Percentiles rank a stretch among this genome's conserved stretches.
These are phyloP conservation scores for Dillenia suffruticosa DNA, from an alignment of 164 flowering plant genomes.

Conservation along the genomic window DNA sequence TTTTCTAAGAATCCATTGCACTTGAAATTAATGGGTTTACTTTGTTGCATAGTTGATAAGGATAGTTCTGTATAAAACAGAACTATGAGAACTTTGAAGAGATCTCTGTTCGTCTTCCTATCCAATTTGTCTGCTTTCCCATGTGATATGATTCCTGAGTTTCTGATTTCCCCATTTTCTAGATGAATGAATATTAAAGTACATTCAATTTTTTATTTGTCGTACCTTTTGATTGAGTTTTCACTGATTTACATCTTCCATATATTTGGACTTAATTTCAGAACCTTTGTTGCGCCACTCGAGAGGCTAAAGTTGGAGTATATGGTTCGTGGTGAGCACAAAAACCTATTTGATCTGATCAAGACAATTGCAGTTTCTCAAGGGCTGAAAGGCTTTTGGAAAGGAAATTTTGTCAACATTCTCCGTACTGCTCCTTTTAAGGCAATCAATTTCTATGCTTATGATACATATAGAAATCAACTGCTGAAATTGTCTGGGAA, in stretches of 20 bases:
- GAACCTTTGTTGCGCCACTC: slow-evolving; percentile 89
- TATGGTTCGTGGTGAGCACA: slow-evolving; percentile 87
- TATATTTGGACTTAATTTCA: slow-evolving; percentile 19
- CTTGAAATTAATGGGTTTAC: no score
- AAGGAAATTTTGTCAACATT: slow-evolving; percentile 83
- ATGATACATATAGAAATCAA: slow-evolving; percentile 85
- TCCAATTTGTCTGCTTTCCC: no score
- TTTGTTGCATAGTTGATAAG: no score
- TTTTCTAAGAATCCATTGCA: no score
- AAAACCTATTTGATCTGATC: slow-evolving; percentile 58
- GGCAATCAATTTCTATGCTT: slow-evolving; percentile 82
- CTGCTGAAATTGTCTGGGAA: slow-evolving; percentile 60
- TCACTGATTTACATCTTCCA: background rate
- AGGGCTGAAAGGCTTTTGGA: slow-evolving; percentile 92
- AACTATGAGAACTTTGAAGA: no score
- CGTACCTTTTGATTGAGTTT: background rate
- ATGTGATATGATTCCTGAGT: no score
- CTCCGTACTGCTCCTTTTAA: slow-evolving; percentile 96
- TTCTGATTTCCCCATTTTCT: background rate
- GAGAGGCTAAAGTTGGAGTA: slow-evolving; percentile 96
- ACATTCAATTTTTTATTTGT: background rate
- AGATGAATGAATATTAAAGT: background rate
- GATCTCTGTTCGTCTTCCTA: no score
- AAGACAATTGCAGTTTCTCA: slow-evolving; percentile 68
- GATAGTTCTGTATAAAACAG: no score